Conservation (phyloP, 2,329 filamentous ascomycete species). For the Fusarium sp. region DNA sequence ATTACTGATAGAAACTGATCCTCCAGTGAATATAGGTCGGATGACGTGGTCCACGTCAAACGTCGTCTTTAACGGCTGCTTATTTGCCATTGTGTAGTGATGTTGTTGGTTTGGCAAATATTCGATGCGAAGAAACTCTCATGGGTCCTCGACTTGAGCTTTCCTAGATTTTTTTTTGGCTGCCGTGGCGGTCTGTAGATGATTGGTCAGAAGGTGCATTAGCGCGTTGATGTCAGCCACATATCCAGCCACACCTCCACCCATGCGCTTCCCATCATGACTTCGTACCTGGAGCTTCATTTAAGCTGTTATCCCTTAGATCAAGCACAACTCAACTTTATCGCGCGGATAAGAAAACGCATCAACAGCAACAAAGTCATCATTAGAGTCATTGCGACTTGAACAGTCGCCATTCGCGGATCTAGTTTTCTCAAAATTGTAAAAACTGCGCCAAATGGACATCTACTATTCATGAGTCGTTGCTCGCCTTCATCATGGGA, state of each 20-base stretch:
- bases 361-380: neutral
- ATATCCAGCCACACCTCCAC: conserved; percentile 3
- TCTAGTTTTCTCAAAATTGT: neutral
- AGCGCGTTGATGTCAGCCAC: conserved; percentile 26
- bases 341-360: neutral
- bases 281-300: conserved; percentile 8
- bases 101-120: conserved; percentile 26
- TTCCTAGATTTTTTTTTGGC: conserved; percentile 41
- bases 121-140: conserved; percentile 39
- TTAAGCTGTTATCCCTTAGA: neutral
- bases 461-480: conserved; percentile 11
- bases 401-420: neutral
- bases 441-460: neutral
- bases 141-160: conserved; percentile 27
- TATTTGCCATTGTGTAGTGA: conserved; percentile 63
- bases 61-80: conserved; percentile 80
- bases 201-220: conserved; percentile 27
- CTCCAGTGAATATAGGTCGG: conserved; percentile 93
- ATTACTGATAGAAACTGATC: conserved; percentile 84
- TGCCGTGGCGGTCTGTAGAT: conserved; percentile 8
- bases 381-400: neutral
- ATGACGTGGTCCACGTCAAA: conserved; percentile 87
- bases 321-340: neutral
- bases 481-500: conserved; percentile 56
- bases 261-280: conserved; percentile 23